phyloP scores from a whole-genome alignment of 2,329 filamentous ascomycete genomes.

The Apiospora rasikravindrae region DNA sequence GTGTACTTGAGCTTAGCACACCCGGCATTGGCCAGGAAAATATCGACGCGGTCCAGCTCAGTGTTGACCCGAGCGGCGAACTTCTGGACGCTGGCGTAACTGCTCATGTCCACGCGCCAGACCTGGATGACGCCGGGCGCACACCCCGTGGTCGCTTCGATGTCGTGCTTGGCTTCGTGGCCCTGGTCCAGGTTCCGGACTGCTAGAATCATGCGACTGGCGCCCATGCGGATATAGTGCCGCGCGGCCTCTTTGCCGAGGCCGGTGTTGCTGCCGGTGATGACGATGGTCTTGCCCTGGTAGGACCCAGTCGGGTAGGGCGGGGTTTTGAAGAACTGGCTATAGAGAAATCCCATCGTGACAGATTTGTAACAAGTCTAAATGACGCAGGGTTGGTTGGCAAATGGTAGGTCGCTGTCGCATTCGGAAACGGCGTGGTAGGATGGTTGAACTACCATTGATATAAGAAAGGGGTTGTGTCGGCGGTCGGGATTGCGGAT shows the following conservation, averaged over 20 bases:
- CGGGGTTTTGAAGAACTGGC: conserved; percentile 24
- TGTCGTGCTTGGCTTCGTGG: conserved; percentile 44
- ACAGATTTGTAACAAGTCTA: background rate
- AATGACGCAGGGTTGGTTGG: no score
- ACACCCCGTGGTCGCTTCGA: conserved; percentile 37
- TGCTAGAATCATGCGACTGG: conserved; percentile 38
- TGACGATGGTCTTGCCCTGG: conserved; percentile 39
- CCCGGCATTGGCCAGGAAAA: conserved; percentile 49
- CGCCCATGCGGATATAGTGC: conserved; percentile 32
- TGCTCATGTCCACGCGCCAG: conserved; percentile 55
- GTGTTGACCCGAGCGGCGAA: conserved; percentile 46
- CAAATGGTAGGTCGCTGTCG: no score
- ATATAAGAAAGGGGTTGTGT: no score
- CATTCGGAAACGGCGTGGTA: no score
- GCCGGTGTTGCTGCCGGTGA: conserved; percentile 43
- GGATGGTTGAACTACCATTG: no score
- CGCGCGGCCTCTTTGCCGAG: conserved; percentile 42
- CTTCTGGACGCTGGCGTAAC: conserved; percentile 49
- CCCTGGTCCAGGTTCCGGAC: conserved; percentile 41
- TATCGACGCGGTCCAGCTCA: conserved; percentile 49
- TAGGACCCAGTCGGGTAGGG: conserved; percentile 32
- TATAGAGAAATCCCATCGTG: conserved; percentile 24
- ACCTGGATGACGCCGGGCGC: conserved; percentile 45
- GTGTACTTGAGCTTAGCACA: conserved; percentile 42
- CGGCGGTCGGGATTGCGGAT: no score